A percentile compares a stretch with the other conserved stretches of the same genome.
Evolutionary conservation across 495 filamentous ascomycete species (phyloP).

Genomic region (Aspergillus sclerotiicarbonarius): DNA sequence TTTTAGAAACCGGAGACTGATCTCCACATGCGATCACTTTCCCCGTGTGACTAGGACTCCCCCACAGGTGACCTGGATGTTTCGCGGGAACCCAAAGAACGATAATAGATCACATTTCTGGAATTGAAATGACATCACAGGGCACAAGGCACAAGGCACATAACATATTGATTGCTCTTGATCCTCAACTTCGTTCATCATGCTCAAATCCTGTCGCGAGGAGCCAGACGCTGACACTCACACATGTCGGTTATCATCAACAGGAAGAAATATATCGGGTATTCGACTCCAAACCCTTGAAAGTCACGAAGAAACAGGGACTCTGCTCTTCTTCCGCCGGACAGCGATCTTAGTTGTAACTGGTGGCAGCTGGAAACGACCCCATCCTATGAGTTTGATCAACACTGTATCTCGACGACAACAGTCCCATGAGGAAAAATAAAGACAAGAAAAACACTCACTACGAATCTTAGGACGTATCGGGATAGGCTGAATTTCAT

Average conservation of each 20-base stretch:
- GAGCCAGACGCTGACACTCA: too few species aligned
- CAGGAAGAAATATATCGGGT: background rate
- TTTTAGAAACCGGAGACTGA: background rate
- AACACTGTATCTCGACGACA: background rate
- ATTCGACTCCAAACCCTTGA: background rate
- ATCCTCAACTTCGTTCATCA: too few species aligned
- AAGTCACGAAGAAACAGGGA: background rate
- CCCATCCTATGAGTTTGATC: constrained; percentile 8
- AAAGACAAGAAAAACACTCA: background rate
- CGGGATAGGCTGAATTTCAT: constrained; percentile 9
- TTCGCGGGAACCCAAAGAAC: too few species aligned
- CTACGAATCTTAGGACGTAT: constrained; percentile 12
- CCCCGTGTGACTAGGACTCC: background rate
- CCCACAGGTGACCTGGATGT: too few species aligned
- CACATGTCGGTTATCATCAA: too few species aligned
- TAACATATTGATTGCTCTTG: too few species aligned
- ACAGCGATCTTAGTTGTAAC: constrained; percentile 9
- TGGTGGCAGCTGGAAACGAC: constrained; percentile 15
- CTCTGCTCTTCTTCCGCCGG: constrained; percentile 10
- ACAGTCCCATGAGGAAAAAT: too few species aligned
- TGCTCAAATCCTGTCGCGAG: too few species aligned
- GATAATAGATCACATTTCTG: too few species aligned
- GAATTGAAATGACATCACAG: too few species aligned
- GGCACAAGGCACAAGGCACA: too few species aligned
- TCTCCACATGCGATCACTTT: background rate